Percentiles rank a stretch among this genome's conserved stretches.
phyloP scores from a whole-genome alignment of 2,329 filamentous ascomycete species.

The Pleurostoma richardsiae region DNA sequence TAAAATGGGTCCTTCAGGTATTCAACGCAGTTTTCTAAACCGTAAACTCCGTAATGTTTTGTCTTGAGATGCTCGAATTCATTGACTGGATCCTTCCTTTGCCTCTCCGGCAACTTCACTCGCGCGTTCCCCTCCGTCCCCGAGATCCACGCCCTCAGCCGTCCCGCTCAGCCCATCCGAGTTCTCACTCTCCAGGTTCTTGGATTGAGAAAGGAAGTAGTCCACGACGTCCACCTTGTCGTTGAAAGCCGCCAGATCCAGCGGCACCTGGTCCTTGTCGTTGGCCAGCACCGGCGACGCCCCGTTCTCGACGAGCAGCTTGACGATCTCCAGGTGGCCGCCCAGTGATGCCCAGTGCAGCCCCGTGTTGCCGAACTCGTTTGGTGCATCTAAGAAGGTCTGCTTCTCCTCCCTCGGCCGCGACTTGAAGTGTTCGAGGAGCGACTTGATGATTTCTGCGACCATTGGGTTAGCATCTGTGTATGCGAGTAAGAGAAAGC shows the following conservation, averaged over 20 bases:
- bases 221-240: slow-evolving; percentile 62
- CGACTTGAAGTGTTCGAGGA: slow-evolving; percentile 36
- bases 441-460: slow-evolving; percentile 37
- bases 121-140: slow-evolving; percentile 23
- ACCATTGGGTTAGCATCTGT: background rate
- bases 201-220: slow-evolving; percentile 48
- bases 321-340: slow-evolving; percentile 76
- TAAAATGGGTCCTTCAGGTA: no score
- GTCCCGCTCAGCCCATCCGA: slow-evolving; percentile 34
- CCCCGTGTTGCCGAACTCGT: slow-evolving; percentile 82
- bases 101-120: slow-evolving; percentile 2
- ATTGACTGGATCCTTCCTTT: no score
- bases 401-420: slow-evolving; percentile 33
- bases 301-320: slow-evolving; percentile 69
- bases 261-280: slow-evolving; percentile 73
- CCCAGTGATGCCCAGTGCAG: slow-evolving; percentile 93
- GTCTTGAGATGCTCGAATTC: no score
- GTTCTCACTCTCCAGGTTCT: slow-evolving; percentile 42
- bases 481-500: no score
- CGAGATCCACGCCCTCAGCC: slow-evolving; percentile 31
- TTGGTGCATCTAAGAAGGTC: slow-evolving; percentile 62
- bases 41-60: no score
- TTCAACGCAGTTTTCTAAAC: no score
- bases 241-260: slow-evolving; percentile 69
- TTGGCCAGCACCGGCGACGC: slow-evolving; percentile 77